These are phyloP conservation scores for Linnemannia exigua DNA, from an alignment of 192 early-diverging fungal species.

Conservation along the genomic window DNA sequence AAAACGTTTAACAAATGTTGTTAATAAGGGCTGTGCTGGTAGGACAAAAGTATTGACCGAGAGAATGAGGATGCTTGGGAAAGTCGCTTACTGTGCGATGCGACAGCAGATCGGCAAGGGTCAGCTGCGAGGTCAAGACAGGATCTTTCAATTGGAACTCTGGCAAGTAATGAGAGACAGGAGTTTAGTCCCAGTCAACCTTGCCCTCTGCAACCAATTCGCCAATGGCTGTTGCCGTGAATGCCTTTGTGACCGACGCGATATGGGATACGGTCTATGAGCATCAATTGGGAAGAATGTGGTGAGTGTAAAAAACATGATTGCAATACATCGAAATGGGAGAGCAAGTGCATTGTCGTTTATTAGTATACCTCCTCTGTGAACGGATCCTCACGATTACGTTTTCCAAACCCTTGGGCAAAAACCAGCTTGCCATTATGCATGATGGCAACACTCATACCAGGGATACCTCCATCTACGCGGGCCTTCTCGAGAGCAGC, in stretches of 20 bases:
- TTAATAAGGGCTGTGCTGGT: no score
- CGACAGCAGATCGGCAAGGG: constrained; percentile 16
- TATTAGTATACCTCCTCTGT: constrained; percentile 14
- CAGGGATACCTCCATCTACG: no score
- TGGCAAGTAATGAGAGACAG: constrained; percentile 16
- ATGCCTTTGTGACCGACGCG: constrained; percentile 23
- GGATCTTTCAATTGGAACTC: constrained; percentile 23
- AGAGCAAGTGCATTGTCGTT: no score
- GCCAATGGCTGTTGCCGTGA: constrained; percentile 9
- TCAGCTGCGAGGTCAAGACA: constrained; percentile 6
- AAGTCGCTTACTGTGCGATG: constrained; percentile 27
- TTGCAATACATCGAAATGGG: no score
- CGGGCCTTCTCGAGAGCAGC: no score
- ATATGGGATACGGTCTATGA: no score
- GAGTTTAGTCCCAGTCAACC: constrained; percentile 22
- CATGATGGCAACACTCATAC: constrained; percentile 13
- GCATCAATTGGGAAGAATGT: no score
- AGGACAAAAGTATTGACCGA: no score
- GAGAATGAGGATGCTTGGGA: no score
- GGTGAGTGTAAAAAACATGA: no score
- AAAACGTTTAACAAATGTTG: no score
- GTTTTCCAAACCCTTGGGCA: constrained; percentile 16
- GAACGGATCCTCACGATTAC: constrained; percentile 18
- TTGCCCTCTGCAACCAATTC: constrained; percentile 30
- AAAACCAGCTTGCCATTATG: constrained; percentile 22